A percentile compares a stretch with the other conserved stretches of the same genome.
Conservation (phyloP, 2,329 filamentous ascomycete genomes). For the Cladophialophora chaetospira region DNA sequence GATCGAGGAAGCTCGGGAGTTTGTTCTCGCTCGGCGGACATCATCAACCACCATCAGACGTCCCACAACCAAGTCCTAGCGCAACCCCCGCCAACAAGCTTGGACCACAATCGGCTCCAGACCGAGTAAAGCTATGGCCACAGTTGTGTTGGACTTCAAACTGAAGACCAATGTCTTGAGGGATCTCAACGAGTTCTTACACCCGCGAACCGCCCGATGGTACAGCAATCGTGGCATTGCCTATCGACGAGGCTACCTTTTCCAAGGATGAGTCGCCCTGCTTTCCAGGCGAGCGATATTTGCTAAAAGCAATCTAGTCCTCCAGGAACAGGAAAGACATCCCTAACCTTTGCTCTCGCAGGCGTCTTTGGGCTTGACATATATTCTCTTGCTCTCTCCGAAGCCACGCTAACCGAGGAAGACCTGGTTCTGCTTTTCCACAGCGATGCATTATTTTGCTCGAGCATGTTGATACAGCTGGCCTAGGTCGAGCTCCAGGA, state of each 20-base stretch:
- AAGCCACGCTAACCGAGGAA: constrained; percentile 64
- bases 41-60: constrained; percentile 51
- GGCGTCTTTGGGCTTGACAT: constrained; percentile 68
- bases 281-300: background rate
- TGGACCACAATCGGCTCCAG: constrained; percentile 31
- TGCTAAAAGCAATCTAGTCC: constrained; percentile 47
- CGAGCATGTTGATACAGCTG: constrained; percentile 69
- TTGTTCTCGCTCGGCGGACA: constrained; percentile 46
- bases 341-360: constrained; percentile 67
- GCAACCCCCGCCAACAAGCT: constrained; percentile 17
- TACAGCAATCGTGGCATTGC: constrained; percentile 59
- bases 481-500: constrained; percentile 41
- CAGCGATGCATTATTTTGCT: constrained; percentile 66
- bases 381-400: constrained; percentile 63
- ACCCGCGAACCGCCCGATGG: constrained; percentile 23
- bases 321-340: constrained; percentile 73
- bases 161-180: constrained; percentile 68
- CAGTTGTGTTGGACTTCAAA: constrained; percentile 69
- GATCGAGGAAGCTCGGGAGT: constrained; percentile 48
- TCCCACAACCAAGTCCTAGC: constrained; percentile 46
- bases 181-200: constrained; percentile 76
- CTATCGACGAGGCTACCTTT: constrained; percentile 74
- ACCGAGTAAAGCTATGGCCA: constrained; percentile 65
- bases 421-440: constrained; percentile 62
- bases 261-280: constrained; percentile 53